phyloP scores from a whole-genome alignment of 345 rosid species.

The Combretum micranthum region DNA sequence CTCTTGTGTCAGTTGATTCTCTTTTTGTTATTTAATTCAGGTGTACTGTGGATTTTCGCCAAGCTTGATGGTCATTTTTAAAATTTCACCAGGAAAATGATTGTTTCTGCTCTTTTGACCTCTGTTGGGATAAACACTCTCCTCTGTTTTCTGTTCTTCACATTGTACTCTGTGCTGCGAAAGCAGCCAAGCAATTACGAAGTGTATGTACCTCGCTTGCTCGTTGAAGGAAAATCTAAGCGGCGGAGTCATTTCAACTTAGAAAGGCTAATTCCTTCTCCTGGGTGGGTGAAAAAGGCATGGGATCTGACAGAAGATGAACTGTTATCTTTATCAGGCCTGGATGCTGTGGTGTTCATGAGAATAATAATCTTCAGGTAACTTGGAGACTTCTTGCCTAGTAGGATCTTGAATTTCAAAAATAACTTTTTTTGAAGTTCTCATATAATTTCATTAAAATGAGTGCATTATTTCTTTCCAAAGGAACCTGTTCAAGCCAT shows the following conservation, averaged over 20 bases:
- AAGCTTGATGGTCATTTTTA: no score
- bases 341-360: constrained; percentile 81
- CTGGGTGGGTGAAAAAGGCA: constrained; percentile 76
- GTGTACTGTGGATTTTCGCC: no score
- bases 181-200: constrained; percentile 67
- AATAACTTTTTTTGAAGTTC: no score
- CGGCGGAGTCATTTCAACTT: constrained; percentile 53
- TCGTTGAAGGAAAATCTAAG: constrained; percentile 54
- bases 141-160: constrained; percentile 66
- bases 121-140: constrained; percentile 81
- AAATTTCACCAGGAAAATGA: constrained; percentile 32
- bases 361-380: constrained; percentile 79
- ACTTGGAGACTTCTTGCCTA: constrained; percentile 1
- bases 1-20: no score
- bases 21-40: no score
- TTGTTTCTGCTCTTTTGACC: constrained; percentile 84
- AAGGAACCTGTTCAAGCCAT: no score
- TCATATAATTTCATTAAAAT: no score
- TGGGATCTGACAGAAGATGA: constrained; percentile 71
- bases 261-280: constrained; percentile 69
- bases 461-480: no score
- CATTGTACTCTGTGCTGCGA: constrained; percentile 65
- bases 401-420: no score
- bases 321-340: constrained; percentile 53
- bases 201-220: constrained; percentile 68